Evolutionary conservation across 371 early-diverging fungal species (phyloP).

Genomic region (Apophysomyces trapeziformis): DNA sequence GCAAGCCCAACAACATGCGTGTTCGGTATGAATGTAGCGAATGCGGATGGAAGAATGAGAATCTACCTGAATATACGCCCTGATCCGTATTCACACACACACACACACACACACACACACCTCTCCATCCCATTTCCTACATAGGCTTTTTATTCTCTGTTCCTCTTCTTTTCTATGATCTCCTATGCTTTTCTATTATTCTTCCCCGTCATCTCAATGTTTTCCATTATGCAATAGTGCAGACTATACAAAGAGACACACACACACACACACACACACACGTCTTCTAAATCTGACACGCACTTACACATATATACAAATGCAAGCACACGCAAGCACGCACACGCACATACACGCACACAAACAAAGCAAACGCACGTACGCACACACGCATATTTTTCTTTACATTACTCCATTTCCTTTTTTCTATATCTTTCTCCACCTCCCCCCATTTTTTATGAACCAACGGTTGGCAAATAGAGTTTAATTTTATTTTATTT

Average conservation of each 20-base stretch:
- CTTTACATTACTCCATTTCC: not conserved
- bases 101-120: too few relatives aligned
- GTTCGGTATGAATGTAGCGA: constrained; percentile 37
- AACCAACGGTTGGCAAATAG: constrained; percentile 6
- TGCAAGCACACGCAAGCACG: not conserved
- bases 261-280: not conserved
- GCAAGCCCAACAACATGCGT: constrained; percentile 38
- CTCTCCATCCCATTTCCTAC: not conserved
- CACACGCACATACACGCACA: not conserved
- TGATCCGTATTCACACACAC: not conserved
- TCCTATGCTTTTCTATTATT: not conserved
- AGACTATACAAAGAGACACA: not conserved
- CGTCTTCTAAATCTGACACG: not conserved
- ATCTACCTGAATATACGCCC: constrained; percentile 25
- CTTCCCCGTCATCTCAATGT: not conserved
- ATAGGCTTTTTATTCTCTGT: not conserved
- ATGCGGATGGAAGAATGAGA: constrained; percentile 40
- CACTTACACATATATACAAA: not conserved
- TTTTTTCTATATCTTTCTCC: not conserved
- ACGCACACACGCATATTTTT: not conserved
- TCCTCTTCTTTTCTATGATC: constrained; percentile 9
- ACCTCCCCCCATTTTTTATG: not conserved
- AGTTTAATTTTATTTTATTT: not conserved
- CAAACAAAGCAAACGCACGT: too few relatives aligned
- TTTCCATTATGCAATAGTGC: not conserved